phyloP scores from a whole-genome alignment of 192 early-diverging fungal species.

The Dissophora globulifera region DNA sequence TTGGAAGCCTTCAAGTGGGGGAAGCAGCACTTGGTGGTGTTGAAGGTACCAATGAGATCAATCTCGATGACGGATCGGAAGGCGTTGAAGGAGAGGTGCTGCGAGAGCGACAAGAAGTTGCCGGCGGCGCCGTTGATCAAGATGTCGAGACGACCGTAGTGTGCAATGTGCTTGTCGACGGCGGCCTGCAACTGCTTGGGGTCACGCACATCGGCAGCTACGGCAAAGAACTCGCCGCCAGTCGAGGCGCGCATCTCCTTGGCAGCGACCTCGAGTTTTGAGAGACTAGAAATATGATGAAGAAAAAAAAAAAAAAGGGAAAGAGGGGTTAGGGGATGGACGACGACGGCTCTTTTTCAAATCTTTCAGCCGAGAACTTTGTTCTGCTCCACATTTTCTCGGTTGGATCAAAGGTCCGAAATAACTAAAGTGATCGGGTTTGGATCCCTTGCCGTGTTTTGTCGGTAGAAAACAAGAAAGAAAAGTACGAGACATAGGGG shows the following conservation, averaged over 20 bases:
- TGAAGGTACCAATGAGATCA: constrained; percentile 80
- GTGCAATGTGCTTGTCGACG: constrained; percentile 66
- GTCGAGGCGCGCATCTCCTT: constrained; percentile 67
- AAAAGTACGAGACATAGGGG: no score
- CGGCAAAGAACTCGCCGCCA: constrained; percentile 62
- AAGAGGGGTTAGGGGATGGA: not conserved
- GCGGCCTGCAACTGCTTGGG: constrained; percentile 67
- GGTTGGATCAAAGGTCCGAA: no score
- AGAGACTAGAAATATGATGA: constrained; percentile 32
- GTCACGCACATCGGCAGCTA: constrained; percentile 75
- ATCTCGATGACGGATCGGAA: constrained; percentile 77
- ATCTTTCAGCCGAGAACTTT: not conserved
- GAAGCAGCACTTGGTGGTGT: constrained; percentile 76
- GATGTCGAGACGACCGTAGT: constrained; percentile 76
- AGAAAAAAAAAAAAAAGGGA: constrained; percentile 9
- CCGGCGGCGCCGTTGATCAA: constrained; percentile 69
- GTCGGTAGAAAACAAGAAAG: no score
- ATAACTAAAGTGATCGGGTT: no score
- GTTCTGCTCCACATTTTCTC: no score
- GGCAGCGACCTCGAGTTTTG: constrained; percentile 74
- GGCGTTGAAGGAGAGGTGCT: constrained; percentile 73
- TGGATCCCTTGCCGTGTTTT: no score
- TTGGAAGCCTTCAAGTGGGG: constrained; percentile 73
- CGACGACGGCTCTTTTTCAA: not conserved
- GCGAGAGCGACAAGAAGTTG: constrained; percentile 77